A percentile compares a stretch with the other conserved stretches of the same genome.
Evolutionary conservation across 345 rosid genomes (phyloP).

Genomic region (Hypericum perforatum): DNA sequence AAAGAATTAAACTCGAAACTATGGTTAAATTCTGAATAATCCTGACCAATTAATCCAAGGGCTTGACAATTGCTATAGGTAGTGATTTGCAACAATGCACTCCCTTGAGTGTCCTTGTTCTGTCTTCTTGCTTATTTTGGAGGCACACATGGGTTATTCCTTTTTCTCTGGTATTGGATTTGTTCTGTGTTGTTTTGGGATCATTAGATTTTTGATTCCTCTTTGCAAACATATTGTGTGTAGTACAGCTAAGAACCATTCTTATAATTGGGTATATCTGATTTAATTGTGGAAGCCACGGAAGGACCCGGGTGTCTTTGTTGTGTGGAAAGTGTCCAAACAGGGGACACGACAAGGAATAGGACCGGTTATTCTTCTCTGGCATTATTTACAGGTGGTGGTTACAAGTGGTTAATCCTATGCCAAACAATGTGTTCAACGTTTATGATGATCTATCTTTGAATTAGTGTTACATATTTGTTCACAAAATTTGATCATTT

Average conservation of each 20-base stretch:
- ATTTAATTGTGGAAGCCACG: conserved; percentile 7
- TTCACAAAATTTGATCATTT: too few relatives aligned
- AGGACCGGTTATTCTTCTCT: conserved; percentile 30
- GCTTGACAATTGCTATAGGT: too few relatives aligned
- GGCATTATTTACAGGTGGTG: conserved; percentile 36
- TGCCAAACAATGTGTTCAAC: neutral
- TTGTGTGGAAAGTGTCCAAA: conserved; percentile 24
- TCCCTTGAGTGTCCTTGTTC: neutral
- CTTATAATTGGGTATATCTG: neutral
- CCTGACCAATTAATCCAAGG: too few relatives aligned
- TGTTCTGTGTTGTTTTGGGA: conserved; percentile 1
- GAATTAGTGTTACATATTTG: too few relatives aligned
- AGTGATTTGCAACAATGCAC: too few relatives aligned
- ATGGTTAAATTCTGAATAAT: too few relatives aligned
- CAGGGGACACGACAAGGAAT: neutral
- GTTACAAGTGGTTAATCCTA: conserved; percentile 1
- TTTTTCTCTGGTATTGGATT: neutral
- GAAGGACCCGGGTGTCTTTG: conserved; percentile 21
- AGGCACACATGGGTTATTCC: conserved; percentile 7
- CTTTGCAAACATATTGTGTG: neutral
- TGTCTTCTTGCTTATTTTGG: conserved; percentile 14
- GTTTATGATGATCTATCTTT: too few relatives aligned
- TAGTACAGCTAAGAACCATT: neutral
- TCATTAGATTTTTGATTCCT: neutral
- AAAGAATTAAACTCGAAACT: too few relatives aligned